Evolutionary conservation across 768 basidiomycete genomes (phyloP), one percentile per base, ranked within the genome.

Genomic region (Dioszegia hungarica): DNA sequence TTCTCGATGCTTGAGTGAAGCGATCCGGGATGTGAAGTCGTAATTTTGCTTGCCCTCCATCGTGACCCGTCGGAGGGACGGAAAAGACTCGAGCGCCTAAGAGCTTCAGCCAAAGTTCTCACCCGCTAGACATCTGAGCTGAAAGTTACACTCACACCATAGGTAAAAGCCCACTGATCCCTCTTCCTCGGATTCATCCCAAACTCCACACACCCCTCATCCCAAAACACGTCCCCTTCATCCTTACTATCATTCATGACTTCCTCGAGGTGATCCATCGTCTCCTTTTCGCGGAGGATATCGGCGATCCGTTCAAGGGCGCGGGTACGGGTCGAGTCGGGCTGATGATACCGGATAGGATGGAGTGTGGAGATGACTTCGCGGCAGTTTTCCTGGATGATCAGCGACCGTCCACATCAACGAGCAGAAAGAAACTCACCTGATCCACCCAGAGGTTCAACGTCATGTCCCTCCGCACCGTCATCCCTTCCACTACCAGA

Each of bases 381-480:
- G 5, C 50, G 36, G 40, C 38, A 39, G 20, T 43, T 52, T 27
- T 52, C 50, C 50, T 52, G 24, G 10, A 3, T 8, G 3, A 24
- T 39, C 41, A 38, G 38, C 31, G n/a, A n/a, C 11, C 44, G 22
- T 22, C n/a, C 17, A 34, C 17, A 47, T 15, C 31, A 40, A 41
- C 24, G 25, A 33, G 17, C 5, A 1, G 25, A 12, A 34, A n/a
- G 4, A 45, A 9, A 56, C 64, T 57, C 31, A 72, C 72, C 59
- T 91, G 90, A 68, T 90, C 90, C 24, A 91, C 85, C 73, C 84
- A 81, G 31, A 90, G 76, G 55, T 86, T 83, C 28, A 90, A 72
- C 37, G 75, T 76, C 27, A 79, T 77, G 37, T 79, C 78, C 60
- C 80, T 79, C 11, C 17, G 47, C 17, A 49, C 33, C 29, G 37